These are phyloP conservation scores for Dittrichia graveolens DNA, from an alignment of 129 eudicot species.

Conservation along the genomic window DNA sequence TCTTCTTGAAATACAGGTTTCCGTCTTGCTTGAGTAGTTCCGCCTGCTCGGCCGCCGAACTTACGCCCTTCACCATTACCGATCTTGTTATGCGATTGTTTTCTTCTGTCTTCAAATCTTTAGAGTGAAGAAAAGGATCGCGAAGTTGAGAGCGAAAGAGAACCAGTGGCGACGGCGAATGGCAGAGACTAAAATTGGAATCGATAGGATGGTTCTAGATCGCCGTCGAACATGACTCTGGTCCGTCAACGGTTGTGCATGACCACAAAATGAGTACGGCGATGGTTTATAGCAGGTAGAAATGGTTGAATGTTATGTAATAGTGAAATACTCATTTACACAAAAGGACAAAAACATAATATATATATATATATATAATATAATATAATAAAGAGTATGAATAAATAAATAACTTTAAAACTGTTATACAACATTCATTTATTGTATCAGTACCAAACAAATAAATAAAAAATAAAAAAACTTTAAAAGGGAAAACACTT, in stretches of 20 bases:
- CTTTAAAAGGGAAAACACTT: no score
- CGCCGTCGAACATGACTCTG: conserved; percentile 16
- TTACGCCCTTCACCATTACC: conserved; percentile 36
- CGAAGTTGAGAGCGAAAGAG: not conserved
- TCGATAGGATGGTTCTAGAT: conserved; percentile 19
- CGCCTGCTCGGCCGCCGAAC: conserved; percentile 61
- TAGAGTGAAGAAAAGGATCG: conserved; percentile 2
- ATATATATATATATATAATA: no score
- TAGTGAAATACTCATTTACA: no score
- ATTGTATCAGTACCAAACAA: no score
- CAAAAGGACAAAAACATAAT: no score
- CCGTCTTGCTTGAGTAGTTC: conserved; percentile 80
- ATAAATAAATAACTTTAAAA: no score
- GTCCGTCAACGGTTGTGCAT: conserved; percentile 31
- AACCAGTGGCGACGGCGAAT: conserved; percentile 10
- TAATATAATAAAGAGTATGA: no score
- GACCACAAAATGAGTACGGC: not conserved
- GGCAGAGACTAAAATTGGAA: conserved; percentile 9
- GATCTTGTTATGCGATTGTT: conserved; percentile 11
- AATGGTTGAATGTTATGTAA: not conserved
- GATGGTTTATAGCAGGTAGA: not conserved
- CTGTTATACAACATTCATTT: no score
- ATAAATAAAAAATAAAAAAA: no score
- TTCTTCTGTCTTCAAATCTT: conserved; percentile 1
- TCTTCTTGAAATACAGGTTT: conserved; percentile 57